Evolutionary conservation across 306 rosid species (phyloP).

Genomic region (Dryas alaskensis): DNA sequence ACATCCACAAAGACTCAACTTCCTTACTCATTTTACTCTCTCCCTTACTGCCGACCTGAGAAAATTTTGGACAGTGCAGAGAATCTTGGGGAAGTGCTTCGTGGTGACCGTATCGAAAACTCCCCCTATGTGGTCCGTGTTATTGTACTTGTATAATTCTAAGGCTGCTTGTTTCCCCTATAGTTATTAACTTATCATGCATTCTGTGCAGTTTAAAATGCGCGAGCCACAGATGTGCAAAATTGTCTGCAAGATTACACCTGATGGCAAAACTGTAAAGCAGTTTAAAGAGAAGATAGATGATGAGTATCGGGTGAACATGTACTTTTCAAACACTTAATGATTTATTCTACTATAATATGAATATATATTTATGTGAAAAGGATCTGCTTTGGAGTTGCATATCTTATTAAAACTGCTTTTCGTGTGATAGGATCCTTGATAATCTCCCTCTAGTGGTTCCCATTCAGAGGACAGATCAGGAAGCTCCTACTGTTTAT

Average conservation of each 20-base stretch:
- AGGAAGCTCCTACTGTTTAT: slow-evolving; percentile 68
- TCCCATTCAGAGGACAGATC: slow-evolving; percentile 66
- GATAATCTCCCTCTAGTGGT: slow-evolving; percentile 94
- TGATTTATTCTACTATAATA: background rate
- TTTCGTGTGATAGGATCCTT: slow-evolving; percentile 66
- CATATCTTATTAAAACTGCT: slow-evolving; percentile 21
- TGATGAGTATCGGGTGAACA: slow-evolving; percentile 97
- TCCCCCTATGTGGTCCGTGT: slow-evolving; percentile 78
- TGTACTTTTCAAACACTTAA: slow-evolving; percentile 40
- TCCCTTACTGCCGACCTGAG: slow-evolving; percentile 58
- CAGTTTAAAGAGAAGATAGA: slow-evolving; percentile 86
- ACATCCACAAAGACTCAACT: slow-evolving; percentile 98
- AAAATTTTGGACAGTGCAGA: slow-evolving; percentile 85
- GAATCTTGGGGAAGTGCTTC: slow-evolving; percentile 98
- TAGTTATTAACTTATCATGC: slow-evolving; percentile 21
- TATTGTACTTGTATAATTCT: slow-evolving; percentile 4
- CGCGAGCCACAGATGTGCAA: slow-evolving; percentile 88
- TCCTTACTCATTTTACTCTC: slow-evolving; percentile 86
- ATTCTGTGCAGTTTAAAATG: slow-evolving; percentile 81
- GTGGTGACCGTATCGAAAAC: slow-evolving; percentile 98
- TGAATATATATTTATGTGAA: background rate
- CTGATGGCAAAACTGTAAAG: slow-evolving; percentile 78
- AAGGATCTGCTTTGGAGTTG: background rate
- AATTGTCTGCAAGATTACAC: slow-evolving; percentile 49
- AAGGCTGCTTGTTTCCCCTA: slow-evolving; percentile 10